A percentile compares a stretch with the other conserved stretches of the same genome.
phyloP scores from a whole-genome alignment of 208 protist species.

The Leishmania lainsoni region DNA sequence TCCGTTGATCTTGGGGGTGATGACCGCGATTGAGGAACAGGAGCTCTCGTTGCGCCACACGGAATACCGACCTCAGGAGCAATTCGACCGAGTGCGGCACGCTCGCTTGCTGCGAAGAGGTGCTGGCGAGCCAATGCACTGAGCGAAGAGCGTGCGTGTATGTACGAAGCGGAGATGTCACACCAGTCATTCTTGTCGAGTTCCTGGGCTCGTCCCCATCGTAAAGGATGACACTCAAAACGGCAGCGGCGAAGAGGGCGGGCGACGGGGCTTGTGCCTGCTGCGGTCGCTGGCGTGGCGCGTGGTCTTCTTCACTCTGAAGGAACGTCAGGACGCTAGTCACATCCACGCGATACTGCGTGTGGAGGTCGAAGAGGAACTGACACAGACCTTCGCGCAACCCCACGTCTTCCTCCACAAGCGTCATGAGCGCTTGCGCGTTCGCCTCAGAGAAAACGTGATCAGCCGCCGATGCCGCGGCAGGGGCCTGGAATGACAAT shows the following conservation, averaged over 20 bases:
- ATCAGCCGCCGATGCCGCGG: background rate
- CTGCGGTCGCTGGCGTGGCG: background rate
- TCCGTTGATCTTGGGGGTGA: conserved; percentile 1
- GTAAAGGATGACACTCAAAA: background rate
- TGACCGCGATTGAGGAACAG: background rate
- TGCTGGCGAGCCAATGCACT: conserved; percentile 3
- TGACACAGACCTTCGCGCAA: conserved; percentile 7
- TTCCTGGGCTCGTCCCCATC: background rate
- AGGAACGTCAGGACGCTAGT: conserved; percentile 1
- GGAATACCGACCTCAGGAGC: background rate
- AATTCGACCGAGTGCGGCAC: background rate
- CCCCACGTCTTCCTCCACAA: background rate
- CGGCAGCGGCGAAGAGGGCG: background rate
- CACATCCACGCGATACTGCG: conserved; percentile 11
- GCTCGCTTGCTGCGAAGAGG: conserved; percentile 1
- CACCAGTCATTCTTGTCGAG: background rate
- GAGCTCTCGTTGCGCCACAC: conserved; percentile 2
- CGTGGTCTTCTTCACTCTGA: background rate
- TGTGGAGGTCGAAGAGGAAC: conserved; percentile 8
- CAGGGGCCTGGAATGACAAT: too few species aligned
- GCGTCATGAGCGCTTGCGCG: background rate
- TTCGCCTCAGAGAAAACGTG: background rate
- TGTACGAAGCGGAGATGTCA: background rate
- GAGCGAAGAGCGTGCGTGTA: conserved; percentile 3
- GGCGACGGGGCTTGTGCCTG: background rate